Percentiles rank a stretch among this genome's conserved stretches.
These are phyloP conservation scores for Epichloe uncinata DNA, from an alignment of 2,329 filamentous ascomycete species.

Conservation along the genomic window DNA sequence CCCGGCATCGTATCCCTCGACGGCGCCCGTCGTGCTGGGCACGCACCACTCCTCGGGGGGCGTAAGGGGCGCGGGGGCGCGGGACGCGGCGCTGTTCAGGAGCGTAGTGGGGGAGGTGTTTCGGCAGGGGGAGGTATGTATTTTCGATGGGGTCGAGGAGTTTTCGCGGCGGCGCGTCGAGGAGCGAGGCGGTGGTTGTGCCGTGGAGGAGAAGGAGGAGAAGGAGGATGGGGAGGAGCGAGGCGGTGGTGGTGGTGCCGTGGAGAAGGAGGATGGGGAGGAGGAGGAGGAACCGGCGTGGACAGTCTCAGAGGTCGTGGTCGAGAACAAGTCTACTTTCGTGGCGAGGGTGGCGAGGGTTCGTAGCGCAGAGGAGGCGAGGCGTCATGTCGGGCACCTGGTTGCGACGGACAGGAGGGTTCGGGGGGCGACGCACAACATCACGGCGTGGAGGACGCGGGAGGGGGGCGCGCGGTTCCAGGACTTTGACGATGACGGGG, in stretches of 20 bases:
- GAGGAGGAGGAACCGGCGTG: too few relatives aligned
- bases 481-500: slow-evolving; percentile 96
- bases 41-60: slow-evolving; percentile 71
- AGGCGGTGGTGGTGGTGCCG: too few relatives aligned
- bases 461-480: slow-evolving; percentile 47
- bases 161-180: slow-evolving; percentile 35
- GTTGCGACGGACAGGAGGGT: slow-evolving; percentile 73
- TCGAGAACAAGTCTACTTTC: slow-evolving; percentile 81
- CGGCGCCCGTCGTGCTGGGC: slow-evolving; percentile 58
- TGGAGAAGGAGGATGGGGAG: too few relatives aligned
- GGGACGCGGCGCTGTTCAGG: slow-evolving; percentile 55
- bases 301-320: slow-evolving; percentile 58
- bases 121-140: slow-evolving; percentile 65
- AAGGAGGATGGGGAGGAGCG: too few relatives aligned
- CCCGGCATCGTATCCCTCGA: slow-evolving; percentile 58
- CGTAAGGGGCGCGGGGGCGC: slow-evolving; percentile 56
- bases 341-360: slow-evolving; percentile 64
- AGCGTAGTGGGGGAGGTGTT: slow-evolving; percentile 57
- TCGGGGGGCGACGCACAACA: slow-evolving; percentile 87
- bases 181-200: slow-evolving; percentile 7
- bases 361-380: slow-evolving; percentile 47
- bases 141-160: slow-evolving; percentile 85
- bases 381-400: slow-evolving; percentile 58
- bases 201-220: too few relatives aligned
- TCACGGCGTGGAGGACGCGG: slow-evolving; percentile 88